Evolutionary conservation across 108 stramenopile species (phyloP).

Genomic region (Cyclotella sp.): DNA sequence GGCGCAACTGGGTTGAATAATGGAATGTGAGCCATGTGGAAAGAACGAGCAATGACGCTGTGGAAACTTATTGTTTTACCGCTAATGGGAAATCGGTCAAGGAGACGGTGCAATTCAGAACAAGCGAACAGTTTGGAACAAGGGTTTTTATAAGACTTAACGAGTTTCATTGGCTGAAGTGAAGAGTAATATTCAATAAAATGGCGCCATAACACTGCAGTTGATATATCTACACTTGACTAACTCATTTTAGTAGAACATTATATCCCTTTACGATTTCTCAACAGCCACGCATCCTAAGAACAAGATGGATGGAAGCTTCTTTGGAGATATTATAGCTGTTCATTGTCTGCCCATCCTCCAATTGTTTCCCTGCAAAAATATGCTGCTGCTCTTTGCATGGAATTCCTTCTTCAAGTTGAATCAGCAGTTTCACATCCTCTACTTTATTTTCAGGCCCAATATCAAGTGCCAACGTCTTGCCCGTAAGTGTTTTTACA

Average conservation of each 20-base stretch:
- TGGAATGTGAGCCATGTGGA: constrained; percentile 28
- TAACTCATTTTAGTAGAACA: too few relatives aligned
- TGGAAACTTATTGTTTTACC: constrained; percentile 1
- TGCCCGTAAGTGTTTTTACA: not conserved
- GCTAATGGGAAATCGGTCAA: constrained; percentile 9
- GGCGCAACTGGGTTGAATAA: constrained; percentile 32
- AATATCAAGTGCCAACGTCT: not conserved
- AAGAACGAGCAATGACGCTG: not conserved
- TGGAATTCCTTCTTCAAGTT: not conserved
- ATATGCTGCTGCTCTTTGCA: not conserved
- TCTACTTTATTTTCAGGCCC: not conserved
- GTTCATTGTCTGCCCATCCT: not conserved
- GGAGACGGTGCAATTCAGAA: not conserved
- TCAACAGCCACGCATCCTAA: not conserved
- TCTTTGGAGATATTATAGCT: not conserved
- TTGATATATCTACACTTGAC: too few relatives aligned
- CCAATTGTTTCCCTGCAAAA: not conserved
- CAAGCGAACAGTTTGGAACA: not conserved
- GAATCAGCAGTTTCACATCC: not conserved
- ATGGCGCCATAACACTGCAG: too few relatives aligned
- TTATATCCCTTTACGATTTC: too few relatives aligned
- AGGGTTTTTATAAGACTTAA: not conserved
- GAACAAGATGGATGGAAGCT: not conserved
- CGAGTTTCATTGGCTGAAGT: not conserved
- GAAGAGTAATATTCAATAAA: not conserved